Base-by-base conservation (phyloP, 2,329 filamentous ascomycete species). In the Trichoderma hamatum region DNA sequence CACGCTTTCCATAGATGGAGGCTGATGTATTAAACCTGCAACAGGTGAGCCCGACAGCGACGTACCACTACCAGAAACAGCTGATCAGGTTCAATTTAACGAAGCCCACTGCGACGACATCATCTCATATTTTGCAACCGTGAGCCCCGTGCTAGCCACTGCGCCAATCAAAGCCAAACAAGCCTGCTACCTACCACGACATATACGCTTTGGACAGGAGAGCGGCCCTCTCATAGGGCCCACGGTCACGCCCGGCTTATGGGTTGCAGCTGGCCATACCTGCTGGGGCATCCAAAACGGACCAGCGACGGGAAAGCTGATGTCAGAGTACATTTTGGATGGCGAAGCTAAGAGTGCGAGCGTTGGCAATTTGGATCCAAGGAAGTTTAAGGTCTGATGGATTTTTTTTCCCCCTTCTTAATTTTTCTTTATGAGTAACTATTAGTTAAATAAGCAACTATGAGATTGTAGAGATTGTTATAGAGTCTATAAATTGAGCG, bases 221-320 rank as follows among this genome's bases (percentile, higher is more conserved):
- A 82, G 80, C 46, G 89, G 88, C 0, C 95, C 96, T 5, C 79
- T 98, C 61, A 86, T 98, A 28, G 96, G 96, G 0, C 82, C 85
- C 65, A 94, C 94, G 9, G 86, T 86, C 2, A 88, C 90, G 0
- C 86, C 88, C 7, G 94, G 94, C 0, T 75, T 98, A 54, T 90
- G 91, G 78, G 84, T 98, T 70, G 96, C 96, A 0, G 87, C 93
- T 0, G 96, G 96, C 0, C 96, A 99, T 82, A 97, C 94, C 1
- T 98, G 95, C 81, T 99, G 96, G 96, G 96, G 96, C 0, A 97
- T 99, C 26, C 95, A 98, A 82, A 98, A 99, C 81, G 93, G 90
- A 0, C 94, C 95, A 1, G 96, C 86, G 1, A 98, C 95, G 9
- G 92, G 92, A 4, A 92, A 90, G 80, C 78, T 95, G 49, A 90